phyloP scores from a whole-genome alignment of 257 asterid genomes.

The Fraxinus americana region DNA sequence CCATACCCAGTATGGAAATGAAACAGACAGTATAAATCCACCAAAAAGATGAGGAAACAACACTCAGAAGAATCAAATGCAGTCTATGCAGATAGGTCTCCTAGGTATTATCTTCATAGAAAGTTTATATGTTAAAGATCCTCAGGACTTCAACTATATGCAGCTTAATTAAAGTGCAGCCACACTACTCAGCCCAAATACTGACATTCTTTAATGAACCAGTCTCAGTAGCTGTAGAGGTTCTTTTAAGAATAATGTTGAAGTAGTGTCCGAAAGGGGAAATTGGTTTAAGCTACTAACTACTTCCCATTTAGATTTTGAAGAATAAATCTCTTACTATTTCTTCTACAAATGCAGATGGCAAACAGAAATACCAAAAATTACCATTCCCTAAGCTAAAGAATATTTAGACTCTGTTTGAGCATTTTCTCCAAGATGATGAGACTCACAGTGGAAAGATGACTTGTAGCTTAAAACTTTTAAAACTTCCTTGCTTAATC shows the following conservation, averaged over 20 bases:
- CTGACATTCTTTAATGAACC: background rate
- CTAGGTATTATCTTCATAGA: background rate
- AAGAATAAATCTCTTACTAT: background rate
- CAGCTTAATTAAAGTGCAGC: background rate
- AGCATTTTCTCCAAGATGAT: background rate
- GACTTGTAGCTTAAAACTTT: background rate
- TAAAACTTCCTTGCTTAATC: background rate
- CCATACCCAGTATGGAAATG: background rate
- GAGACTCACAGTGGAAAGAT: background rate
- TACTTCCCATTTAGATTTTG: background rate
- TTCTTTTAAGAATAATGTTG: background rate
- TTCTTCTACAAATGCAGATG: background rate
- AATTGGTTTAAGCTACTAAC: background rate
- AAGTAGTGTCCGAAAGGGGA: background rate
- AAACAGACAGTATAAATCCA: background rate
- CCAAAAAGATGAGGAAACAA: background rate
- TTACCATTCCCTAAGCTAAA: background rate
- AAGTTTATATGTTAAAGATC: background rate
- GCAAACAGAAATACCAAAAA: background rate
- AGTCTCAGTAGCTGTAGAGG: background rate
- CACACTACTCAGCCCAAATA: background rate
- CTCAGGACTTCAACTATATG: background rate
- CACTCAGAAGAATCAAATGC: background rate
- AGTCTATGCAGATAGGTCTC: background rate
- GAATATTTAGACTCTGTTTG: background rate